Percentiles rank a stretch among this genome's conserved stretches.
Conservation (phyloP, 352 stramenopile species). For the Phytopythium kandeliae region DNA sequence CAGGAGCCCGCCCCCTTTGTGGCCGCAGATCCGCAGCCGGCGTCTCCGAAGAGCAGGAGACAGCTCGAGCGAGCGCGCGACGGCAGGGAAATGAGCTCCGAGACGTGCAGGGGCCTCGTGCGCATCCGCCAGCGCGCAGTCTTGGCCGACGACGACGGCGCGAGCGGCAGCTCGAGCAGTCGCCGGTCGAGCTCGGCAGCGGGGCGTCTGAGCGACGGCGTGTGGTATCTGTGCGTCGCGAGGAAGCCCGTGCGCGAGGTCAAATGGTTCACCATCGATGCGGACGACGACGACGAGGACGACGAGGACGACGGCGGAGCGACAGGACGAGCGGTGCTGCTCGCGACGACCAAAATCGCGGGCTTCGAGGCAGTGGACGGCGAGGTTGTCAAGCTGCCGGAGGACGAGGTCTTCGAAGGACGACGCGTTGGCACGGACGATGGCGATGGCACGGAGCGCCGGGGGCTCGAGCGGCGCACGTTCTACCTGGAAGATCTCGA, state of each 20-base stretch:
- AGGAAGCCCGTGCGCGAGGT: conserved; percentile 12
- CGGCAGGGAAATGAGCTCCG: background rate
- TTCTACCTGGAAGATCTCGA: conserved; percentile 46
- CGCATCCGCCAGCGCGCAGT: conserved; percentile 30
- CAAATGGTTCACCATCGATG: conserved; percentile 36
- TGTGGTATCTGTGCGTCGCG: conserved; percentile 46
- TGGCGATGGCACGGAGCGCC: conserved; percentile 11
- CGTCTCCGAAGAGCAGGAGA: background rate
- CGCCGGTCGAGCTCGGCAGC: conserved; percentile 10
- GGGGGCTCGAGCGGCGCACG: conserved; percentile 27
- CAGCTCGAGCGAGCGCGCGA: too few relatives aligned
- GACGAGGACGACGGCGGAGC: conserved; percentile 11
- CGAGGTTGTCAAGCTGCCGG: conserved; percentile 20
- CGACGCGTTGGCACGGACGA: conserved; percentile 7
- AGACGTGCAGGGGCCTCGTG: conserved; percentile 29
- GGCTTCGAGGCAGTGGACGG: conserved; percentile 36
- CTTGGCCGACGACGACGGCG: conserved; percentile 15
- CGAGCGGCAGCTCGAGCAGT: background rate
- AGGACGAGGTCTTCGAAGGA: conserved; percentile 7
- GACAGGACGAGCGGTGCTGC: conserved; percentile 15
- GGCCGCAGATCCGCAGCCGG: background rate
- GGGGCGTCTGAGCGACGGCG: conserved; percentile 23
- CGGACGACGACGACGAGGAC: conserved; percentile 22
- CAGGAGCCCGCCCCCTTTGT: too few relatives aligned
- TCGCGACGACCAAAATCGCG: conserved; percentile 29